Evolutionary conservation across 495 filamentous ascomycete species (phyloP).

Genomic region (Cercophora newfieldiana): DNA sequence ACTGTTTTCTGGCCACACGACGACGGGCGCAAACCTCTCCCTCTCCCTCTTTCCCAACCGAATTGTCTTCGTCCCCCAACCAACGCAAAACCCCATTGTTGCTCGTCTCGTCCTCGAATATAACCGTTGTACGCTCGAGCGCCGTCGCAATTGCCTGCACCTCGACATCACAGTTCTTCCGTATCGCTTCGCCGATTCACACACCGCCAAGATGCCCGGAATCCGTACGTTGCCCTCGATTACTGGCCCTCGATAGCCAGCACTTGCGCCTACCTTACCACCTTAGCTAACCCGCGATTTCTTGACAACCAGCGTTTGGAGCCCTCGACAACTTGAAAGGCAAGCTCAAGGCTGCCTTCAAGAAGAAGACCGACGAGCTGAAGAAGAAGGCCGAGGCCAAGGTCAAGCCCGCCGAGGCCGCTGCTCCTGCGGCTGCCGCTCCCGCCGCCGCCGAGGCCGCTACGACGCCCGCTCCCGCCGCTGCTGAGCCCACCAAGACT

Average conservation of each 20-base stretch:
- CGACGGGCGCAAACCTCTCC: neutral
- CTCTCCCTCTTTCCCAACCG: neutral
- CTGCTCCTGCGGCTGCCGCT: constrained; percentile 4
- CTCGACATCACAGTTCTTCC: neutral
- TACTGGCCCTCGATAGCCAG: neutral
- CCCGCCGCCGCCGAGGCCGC: constrained; percentile 3
- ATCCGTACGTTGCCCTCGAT: constrained; percentile 28
- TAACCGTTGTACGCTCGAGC: neutral
- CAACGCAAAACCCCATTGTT: neutral
- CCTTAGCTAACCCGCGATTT: too few relatives aligned
- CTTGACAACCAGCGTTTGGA: constrained; percentile 23
- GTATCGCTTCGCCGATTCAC: neutral
- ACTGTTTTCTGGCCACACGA: constrained; percentile 8
- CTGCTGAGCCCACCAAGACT: neutral
- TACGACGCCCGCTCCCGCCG: constrained; percentile 7
- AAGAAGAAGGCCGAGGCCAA: constrained; percentile 10
- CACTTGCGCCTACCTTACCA: neutral
- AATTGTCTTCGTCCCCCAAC: too few relatives aligned
- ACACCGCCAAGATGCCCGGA: constrained; percentile 32
- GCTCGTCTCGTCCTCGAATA: neutral
- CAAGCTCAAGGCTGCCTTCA: constrained; percentile 42
- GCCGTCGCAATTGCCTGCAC: neutral
- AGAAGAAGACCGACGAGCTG: constrained; percentile 21
- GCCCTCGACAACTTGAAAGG: constrained; percentile 37
- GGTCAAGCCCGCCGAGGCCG: constrained; percentile 12